Evolutionary conservation across 257 asterid species (phyloP).

Genomic region (Solanum paucissectum): DNA sequence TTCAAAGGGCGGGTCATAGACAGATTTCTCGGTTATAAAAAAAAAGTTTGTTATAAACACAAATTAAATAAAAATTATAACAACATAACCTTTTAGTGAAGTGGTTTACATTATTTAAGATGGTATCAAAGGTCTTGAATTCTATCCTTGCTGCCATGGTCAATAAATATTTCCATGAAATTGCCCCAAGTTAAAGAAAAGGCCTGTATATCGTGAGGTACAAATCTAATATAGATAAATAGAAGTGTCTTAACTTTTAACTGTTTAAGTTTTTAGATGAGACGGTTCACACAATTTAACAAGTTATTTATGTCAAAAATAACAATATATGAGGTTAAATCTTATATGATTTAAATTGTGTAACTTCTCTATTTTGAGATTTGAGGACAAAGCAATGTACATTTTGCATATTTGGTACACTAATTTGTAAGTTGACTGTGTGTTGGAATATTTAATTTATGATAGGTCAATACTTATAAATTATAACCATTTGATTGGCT

Average conservation of each 20-base stretch:
- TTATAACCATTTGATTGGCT: background rate
- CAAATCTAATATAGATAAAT: background rate
- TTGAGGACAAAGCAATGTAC: background rate
- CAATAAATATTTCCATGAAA: background rate
- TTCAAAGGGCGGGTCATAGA: too few species aligned
- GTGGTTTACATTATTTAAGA: background rate
- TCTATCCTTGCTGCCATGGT: background rate
- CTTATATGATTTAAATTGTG: background rate
- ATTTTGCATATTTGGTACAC: background rate
- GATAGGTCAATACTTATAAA: background rate
- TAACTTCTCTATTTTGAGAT: background rate
- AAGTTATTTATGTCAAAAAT: background rate
- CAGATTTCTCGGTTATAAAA: too few species aligned
- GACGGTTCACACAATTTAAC: background rate
- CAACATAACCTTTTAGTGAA: background rate
- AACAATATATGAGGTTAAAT: background rate
- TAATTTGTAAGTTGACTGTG: background rate
- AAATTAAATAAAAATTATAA: background rate
- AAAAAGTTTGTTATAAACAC: background rate
- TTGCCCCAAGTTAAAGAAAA: background rate
- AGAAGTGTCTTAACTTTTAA: background rate
- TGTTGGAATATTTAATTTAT: background rate
- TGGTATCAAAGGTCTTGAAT: background rate
- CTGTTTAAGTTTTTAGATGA: background rate
- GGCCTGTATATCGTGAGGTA: background rate